Percentiles rank a stretch among this genome's conserved stretches.
Conservation (phyloP, 768 basidiomycete genomes). For the Calocera cornea region DNA sequence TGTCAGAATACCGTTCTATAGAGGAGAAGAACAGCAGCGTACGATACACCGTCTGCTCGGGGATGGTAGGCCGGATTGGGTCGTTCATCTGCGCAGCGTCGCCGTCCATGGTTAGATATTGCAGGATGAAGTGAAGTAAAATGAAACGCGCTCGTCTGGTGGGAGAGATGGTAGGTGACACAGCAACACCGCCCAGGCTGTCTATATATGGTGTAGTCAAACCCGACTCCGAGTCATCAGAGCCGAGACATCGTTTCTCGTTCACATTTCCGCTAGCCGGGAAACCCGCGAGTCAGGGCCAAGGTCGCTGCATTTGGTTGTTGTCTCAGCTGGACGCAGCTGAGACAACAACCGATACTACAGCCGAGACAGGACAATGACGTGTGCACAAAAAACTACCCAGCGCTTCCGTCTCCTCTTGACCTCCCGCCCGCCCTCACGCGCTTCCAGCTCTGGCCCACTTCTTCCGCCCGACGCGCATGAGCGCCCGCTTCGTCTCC, state of each 20-base stretch:
- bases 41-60: background rate
- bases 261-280: too few relatives aligned
- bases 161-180: background rate
- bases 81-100: background rate
- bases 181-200: background rate
- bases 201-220: too few relatives aligned
- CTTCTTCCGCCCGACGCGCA: slow-evolving; percentile 41
- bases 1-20: background rate
- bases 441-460: slow-evolving; percentile 27
- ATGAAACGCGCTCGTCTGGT: background rate
- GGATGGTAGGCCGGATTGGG: background rate
- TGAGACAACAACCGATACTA: too few relatives aligned
- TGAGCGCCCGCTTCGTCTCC: slow-evolving; percentile 53
- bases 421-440: background rate
- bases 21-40: background rate
- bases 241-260: too few relatives aligned
- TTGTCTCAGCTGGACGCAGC: too few relatives aligned
- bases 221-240: too few relatives aligned
- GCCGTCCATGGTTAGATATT: background rate
- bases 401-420: slow-evolving; percentile 22
- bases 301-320: too few relatives aligned
- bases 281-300: too few relatives aligned
- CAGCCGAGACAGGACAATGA: too few relatives aligned
- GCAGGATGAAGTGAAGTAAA: background rate
- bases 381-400: too few relatives aligned